A percentile compares a stretch with the other conserved stretches of the same genome.
Conservation (phyloP, 2,329 filamentous ascomycete genomes). For the Alternaria rosae region DNA sequence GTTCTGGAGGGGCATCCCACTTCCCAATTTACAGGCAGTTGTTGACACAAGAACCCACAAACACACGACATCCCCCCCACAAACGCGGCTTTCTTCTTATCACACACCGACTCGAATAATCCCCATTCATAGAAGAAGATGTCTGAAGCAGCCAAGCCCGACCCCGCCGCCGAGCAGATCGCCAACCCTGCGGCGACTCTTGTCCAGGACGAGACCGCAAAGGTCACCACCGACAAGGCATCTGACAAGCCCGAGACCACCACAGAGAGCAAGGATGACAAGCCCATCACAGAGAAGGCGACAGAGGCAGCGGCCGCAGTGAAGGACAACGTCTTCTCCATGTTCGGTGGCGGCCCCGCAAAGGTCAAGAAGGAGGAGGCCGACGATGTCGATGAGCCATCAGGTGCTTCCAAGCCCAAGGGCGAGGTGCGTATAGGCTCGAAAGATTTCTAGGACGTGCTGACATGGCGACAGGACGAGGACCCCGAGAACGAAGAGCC, state of each 20-base stretch:
- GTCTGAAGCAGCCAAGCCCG: slow-evolving; percentile 52
- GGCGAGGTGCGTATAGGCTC: slow-evolving; percentile 52
- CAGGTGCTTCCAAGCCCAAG: slow-evolving; percentile 73
- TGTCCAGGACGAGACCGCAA: slow-evolving; percentile 54
- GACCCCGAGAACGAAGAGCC: slow-evolving; percentile 87
- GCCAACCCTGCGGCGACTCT: slow-evolving; percentile 51
- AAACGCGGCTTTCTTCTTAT: slow-evolving; percentile 20
- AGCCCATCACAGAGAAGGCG: slow-evolving; percentile 54
- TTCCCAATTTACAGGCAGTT: slow-evolving; percentile 17
- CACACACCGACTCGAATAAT: slow-evolving; percentile 3
- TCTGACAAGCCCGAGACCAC: slow-evolving; percentile 32
- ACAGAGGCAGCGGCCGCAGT: slow-evolving; percentile 51
- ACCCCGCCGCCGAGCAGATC: slow-evolving; percentile 51
- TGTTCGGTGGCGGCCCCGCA: slow-evolving; percentile 98
- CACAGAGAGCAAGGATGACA: slow-evolving; percentile 56
- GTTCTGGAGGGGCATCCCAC: slow-evolving; percentile 17
- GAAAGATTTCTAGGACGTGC: neutral
- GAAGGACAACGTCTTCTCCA: slow-evolving; percentile 81
- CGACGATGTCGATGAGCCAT: slow-evolving; percentile 76
- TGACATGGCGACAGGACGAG: slow-evolving; percentile 63
- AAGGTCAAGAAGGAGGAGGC: slow-evolving; percentile 89
- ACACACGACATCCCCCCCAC: slow-evolving; percentile 7
- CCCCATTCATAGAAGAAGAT: slow-evolving; percentile 28
- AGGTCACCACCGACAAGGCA: slow-evolving; percentile 52
- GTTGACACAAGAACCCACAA: slow-evolving; percentile 9